A percentile compares a stretch with the other conserved stretches of the same genome.
These are phyloP conservation scores for Dictyostelium firmibasis DNA, from an alignment of 78 protist species.

Conservation along the genomic window DNA sequence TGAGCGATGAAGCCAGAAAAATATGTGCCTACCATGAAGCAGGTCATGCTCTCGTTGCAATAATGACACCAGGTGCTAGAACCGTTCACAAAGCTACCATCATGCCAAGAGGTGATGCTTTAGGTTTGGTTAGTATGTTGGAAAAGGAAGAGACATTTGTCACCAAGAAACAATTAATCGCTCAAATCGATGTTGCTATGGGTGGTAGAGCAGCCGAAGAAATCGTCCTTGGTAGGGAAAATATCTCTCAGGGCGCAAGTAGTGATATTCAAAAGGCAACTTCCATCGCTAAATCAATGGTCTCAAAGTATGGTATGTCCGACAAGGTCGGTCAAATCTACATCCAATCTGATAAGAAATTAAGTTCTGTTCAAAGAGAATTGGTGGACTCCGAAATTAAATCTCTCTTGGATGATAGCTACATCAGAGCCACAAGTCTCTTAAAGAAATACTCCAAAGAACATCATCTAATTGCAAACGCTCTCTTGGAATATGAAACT, in stretches of 20 bases:
- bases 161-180: constrained; percentile 82
- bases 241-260: constrained; percentile 84
- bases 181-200: constrained; percentile 89
- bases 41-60: constrained; percentile 97
- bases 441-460: constrained; percentile 62
- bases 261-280: constrained; percentile 69
- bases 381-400: constrained; percentile 79
- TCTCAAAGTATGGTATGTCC: constrained; percentile 83
- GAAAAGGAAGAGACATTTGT: constrained; percentile 56
- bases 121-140: constrained; percentile 89
- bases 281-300: constrained; percentile 83
- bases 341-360: constrained; percentile 60
- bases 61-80: constrained; percentile 72
- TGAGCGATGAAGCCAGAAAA: constrained; percentile 48
- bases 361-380: constrained; percentile 27
- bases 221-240: constrained; percentile 86
- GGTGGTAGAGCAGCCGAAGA: constrained; percentile 97
- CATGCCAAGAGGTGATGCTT: constrained; percentile 91
- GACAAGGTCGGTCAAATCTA: constrained; percentile 70
- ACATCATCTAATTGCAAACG: constrained; percentile 83
- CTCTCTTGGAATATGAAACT: constrained; percentile 87
- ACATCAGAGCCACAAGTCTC: constrained; percentile 45
- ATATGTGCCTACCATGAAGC: constrained; percentile 97
- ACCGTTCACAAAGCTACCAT: constrained; percentile 96
- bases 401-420: constrained; percentile 53